phyloP scores from a whole-genome alignment of 2,329 filamentous ascomycete species.

The Xylariomycetidae sp. region DNA sequence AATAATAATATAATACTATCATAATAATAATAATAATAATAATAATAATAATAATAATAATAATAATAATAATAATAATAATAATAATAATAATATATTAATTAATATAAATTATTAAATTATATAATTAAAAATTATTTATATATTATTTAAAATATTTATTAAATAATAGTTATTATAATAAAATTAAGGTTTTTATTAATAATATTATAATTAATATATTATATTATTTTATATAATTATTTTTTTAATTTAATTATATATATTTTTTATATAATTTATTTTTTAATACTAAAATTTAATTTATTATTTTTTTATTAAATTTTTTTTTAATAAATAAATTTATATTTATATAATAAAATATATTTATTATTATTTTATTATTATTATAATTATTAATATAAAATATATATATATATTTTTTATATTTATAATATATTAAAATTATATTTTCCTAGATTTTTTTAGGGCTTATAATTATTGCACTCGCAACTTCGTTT shows the following conservation, averaged over 20 bases:
- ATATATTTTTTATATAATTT: not conserved
- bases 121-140: slow-evolving; percentile 3
- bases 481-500: not conserved
- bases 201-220: slow-evolving; percentile 1
- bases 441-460: slow-evolving; percentile 1
- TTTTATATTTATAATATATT: slow-evolving; percentile 1
- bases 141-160: slow-evolving; percentile 1
- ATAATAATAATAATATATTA: slow-evolving; percentile 1
- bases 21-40: no score
- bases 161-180: slow-evolving; percentile 1
- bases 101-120: slow-evolving; percentile 1
- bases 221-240: slow-evolving; percentile 1
- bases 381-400: slow-evolving; percentile 2
- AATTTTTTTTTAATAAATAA: slow-evolving; percentile 3
- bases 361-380: slow-evolving; percentile 2
- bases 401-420: slow-evolving; percentile 1
- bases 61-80: no score
- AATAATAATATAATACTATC: no score
- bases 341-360: slow-evolving; percentile 2
- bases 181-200: not conserved
- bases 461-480: slow-evolving; percentile 2
- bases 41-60: no score
- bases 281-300: slow-evolving; percentile 2
- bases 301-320: slow-evolving; percentile 1
- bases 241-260: slow-evolving; percentile 1